phyloP scores from a whole-genome alignment of 2,329 filamentous ascomycete species.

The Aspergillus thermomutatus region DNA sequence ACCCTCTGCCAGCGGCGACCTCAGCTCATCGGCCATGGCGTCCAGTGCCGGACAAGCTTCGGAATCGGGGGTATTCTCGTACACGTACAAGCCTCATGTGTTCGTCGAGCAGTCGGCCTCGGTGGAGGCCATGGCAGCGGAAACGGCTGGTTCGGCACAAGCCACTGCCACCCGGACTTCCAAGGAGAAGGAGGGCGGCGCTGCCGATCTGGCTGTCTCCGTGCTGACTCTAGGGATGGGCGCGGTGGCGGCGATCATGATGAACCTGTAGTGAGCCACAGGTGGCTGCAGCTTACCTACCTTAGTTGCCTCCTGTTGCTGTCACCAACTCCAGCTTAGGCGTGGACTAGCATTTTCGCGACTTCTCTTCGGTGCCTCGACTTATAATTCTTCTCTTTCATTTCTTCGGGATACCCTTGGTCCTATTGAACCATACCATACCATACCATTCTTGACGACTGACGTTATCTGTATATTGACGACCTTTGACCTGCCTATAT shows the following conservation, averaged over 20 bases:
- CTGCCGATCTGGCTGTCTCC: slow-evolving; percentile 20
- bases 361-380: not conserved
- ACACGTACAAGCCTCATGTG: slow-evolving; percentile 11
- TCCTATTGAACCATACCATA: slow-evolving; percentile 6
- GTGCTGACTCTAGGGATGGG: slow-evolving; percentile 21
- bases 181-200: slow-evolving; percentile 8
- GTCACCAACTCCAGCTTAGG: not conserved
- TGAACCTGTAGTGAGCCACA: slow-evolving; percentile 17
- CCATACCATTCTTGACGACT: slow-evolving; percentile 1
- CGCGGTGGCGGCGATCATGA: slow-evolving; percentile 21
- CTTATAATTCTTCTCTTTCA: slow-evolving; percentile 3
- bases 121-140: not conserved
- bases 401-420: slow-evolving; percentile 8
- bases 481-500: slow-evolving; percentile 3
- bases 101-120: slow-evolving; percentile 10
- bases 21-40: not conserved
- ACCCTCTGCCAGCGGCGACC: not conserved
- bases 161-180: slow-evolving; percentile 13
- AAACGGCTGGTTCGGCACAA: not conserved
- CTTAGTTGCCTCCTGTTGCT: not conserved
- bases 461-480: slow-evolving; percentile 3
- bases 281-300: too few species aligned
- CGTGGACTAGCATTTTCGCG: not conserved
- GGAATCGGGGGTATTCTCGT: not conserved
- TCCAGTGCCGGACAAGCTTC: not conserved